A percentile compares a stretch with the other conserved stretches of the same genome.
Conservation (phyloP, 441 rosid species). For the Dalechampia spathulata region DNA sequence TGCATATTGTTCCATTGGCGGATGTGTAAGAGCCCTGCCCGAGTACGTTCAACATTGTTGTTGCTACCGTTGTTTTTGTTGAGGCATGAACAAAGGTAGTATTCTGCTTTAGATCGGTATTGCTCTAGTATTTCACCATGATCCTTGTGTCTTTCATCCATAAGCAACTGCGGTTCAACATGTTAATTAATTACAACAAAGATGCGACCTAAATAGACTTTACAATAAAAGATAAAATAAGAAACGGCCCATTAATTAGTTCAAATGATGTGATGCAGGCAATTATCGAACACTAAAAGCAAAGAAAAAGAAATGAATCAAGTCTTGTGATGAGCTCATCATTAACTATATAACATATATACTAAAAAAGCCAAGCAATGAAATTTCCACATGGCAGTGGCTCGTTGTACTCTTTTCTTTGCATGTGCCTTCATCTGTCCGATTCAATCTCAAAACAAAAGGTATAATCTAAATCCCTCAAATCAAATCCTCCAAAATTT, state of each 20-base stretch:
- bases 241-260: neutral
- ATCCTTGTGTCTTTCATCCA: slow-evolving; percentile 43
- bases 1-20: slow-evolving; percentile 99
- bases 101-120: slow-evolving; percentile 70
- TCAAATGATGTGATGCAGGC: neutral
- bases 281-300: neutral
- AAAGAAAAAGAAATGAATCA: neutral
- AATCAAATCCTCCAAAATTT: no score
- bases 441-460: neutral
- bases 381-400: neutral
- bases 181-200: neutral
- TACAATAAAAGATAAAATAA: neutral
- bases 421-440: neutral
- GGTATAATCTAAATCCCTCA: no score
- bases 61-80: slow-evolving; percentile 52
- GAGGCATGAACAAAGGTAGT: slow-evolving; percentile 81
- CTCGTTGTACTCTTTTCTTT: neutral
- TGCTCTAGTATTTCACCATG: slow-evolving; percentile 34
- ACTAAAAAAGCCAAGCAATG: neutral
- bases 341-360: neutral
- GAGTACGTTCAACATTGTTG: slow-evolving; percentile 47
- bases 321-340: neutral
- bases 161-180: slow-evolving; percentile 37
- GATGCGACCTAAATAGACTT: neutral
- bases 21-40: slow-evolving; percentile 70